Base-by-base conservation (phyloP, 768 basidiomycete genomes). In the Trametes coccinea region DNA sequence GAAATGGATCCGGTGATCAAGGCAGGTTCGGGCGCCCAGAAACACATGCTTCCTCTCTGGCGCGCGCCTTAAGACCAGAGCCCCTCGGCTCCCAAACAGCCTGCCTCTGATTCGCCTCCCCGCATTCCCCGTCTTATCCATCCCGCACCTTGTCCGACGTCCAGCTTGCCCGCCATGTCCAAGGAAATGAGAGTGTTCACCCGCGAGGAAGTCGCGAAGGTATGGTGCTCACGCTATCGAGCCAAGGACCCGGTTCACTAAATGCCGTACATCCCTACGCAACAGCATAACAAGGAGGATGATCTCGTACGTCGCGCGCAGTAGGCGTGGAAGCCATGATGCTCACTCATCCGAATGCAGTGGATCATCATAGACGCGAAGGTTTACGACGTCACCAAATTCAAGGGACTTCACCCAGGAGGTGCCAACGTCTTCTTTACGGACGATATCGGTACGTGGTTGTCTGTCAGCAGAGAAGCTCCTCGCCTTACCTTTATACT, bases 301-400 rank as follows among this genome's bases (percentile, higher is more conserved):
- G 93, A 95, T 76, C 78, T 95, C 57, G 87, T 88, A 57, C 59
- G 85, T 69, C 11, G 10, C 17, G 5, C n/a, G 40, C n/a, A 22
- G 40, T 30, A 48, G 16, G 37, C 45, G 16, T 29, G 37, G 1
- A 6, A 17, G 16, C 16, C 8, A 22, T 9, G 22, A 30, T 11
- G 30, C 37, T 37, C 44, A 22, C 51, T 17, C 40, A 1, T 14
- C 34, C 27, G 60, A 27, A 17, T 11, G 48, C 60, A 91, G 88
- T 94, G 93, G 92, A 77, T 95, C 52, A 82, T 92, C 61, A 82
- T 95, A 64, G 93, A 95, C 70, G 82, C 85, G 57, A 90, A 90
- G 72, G 91, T 93, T 33, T 93, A 86, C 70, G 88, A 95, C 72
- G 76, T 97, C 29, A 85, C 87, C 54, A 87, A 84, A 69, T 96